Evolutionary conservation across 768 basidiomycete species (phyloP).

Genomic region (Jaapia argillacea): DNA sequence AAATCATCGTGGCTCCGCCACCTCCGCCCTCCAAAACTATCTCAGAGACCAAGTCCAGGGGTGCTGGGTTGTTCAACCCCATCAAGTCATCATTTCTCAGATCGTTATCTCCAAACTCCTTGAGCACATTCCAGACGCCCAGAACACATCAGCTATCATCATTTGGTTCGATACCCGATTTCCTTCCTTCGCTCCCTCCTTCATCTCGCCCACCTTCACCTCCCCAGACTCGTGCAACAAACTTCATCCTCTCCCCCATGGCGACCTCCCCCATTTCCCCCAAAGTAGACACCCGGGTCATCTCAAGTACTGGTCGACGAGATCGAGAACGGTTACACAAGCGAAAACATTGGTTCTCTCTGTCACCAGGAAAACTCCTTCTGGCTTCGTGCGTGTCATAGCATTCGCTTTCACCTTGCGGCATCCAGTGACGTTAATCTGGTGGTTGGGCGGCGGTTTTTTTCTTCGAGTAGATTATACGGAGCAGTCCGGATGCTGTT

Average conservation of each 20-base stretch:
- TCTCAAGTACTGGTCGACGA: background rate
- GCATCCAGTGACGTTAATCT: background rate
- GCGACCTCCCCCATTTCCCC: background rate
- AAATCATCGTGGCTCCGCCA: background rate
- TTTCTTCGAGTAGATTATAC: background rate
- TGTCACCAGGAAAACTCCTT: background rate
- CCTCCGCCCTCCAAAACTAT: background rate
- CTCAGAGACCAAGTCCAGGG: background rate
- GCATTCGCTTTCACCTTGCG: background rate
- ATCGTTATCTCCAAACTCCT: background rate
- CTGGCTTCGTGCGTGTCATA: background rate
- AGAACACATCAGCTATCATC: background rate
- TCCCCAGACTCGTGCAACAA: background rate
- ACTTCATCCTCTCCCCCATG: background rate
- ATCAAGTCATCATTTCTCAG: conserved; percentile 19
- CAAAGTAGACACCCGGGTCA: background rate
- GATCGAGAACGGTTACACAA: background rate
- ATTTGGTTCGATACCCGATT: too few relatives aligned
- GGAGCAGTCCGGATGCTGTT: background rate
- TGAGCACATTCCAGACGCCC: background rate
- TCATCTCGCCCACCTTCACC: background rate
- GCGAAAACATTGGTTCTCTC: background rate
- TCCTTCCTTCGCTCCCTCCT: background rate
- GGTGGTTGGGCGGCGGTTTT: background rate
- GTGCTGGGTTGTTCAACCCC: conserved; percentile 21